Evolutionary conservation across 129 eudicot genomes (phyloP), one percentile per base, ranked within the genome.

Genomic region (Mikania micrantha): DNA sequence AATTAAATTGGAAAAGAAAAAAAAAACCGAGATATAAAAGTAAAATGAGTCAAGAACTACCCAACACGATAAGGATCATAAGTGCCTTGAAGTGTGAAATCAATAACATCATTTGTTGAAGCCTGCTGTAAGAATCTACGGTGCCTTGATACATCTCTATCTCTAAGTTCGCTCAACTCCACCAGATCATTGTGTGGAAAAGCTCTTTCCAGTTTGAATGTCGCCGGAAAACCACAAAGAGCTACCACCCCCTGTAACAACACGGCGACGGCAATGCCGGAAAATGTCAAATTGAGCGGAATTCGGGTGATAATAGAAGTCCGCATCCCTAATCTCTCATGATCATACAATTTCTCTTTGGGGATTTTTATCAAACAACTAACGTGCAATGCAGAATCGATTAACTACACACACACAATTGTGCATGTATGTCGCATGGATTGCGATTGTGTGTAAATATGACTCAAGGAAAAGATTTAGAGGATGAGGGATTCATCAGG

Each of bases 31-130:
- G 53, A 20, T 8, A 58, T 21, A 19, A 40, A 16, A 35, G 32
- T 12, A 7, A 73, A 72, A 59, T 25, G 32, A 39, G 40, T 41
- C 34, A 72, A 58, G 72, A 68, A 62, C 22, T 85, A 94, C 99
- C 99, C 99, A 75, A 87, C 95, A 71, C 77, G 73, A 74, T 77
- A 89, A 61, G 99, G 99, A 76, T 94, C 95, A 64, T 63, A 94
- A 56, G 90, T 85, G 66, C 99, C 99, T 27, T 80, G 52, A 35
- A 94, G 83, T 10, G 83, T 74, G 77, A 94, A 87, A 73, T 89
- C 90, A 41, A 87, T 75, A 38, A 81, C 81, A 4, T 90, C 95
- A 8, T 66, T 73, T 20, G 64, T 11, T 58, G 31, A 25, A 53
- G 34, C 21, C 40, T 64, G 64, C 81, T 86, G 81, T 80, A 94